Evolutionary conservation across 2,329 filamentous ascomycete species (phyloP), one percentile per base, ranked within the genome.

Genomic region (Didymella keratinophila): DNA sequence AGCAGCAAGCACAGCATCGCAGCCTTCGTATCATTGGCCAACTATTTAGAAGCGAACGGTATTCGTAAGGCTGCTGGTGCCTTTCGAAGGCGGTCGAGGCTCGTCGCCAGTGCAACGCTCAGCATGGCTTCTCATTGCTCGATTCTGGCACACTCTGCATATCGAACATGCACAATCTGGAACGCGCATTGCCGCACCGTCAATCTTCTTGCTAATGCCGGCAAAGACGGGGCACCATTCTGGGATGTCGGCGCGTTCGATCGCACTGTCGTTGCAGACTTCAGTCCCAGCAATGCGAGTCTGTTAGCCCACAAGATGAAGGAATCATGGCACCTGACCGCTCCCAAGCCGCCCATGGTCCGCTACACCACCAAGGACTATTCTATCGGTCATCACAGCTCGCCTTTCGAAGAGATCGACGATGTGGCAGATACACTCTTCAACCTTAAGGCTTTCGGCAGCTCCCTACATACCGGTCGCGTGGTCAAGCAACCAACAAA

Each of bases 381-480:
- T 47, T 60, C 60, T 14, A 30, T 64, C 25, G 53, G 57, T 10
- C 47, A 56, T 1, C 47, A 68, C 14, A 49, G 16, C 10, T 64
- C 64, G 16, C 62, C 60, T 27, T 46, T 71, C 11, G 63, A 68
- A 32, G 68, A 70, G 9, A 56, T 68, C 11, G 57, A 69, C 12
- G 12, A 34, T 16, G 32, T 34, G 12, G 32, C 32, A 34, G 32
- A 16, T 16, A 5, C 14, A 2, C 14, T 34, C 12, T 34, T 34
- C 32, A 34, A 16, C 32, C 14, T 4, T 34, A 14, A 34, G 7
- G 32, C 32, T 34, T 34, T 34, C 12, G 32, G 12, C 7, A 34
- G 32, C 32, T 34, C 32, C 32, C 16, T 34, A 4, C 32, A 12
- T 16, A 16, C 32, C 32, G 12, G 32, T 16, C 32, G 32, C 32